A percentile compares a stretch with the other conserved stretches of the same genome.
phyloP scores from a whole-genome alignment of 345 rosid species.

The Jatropha curcas region DNA sequence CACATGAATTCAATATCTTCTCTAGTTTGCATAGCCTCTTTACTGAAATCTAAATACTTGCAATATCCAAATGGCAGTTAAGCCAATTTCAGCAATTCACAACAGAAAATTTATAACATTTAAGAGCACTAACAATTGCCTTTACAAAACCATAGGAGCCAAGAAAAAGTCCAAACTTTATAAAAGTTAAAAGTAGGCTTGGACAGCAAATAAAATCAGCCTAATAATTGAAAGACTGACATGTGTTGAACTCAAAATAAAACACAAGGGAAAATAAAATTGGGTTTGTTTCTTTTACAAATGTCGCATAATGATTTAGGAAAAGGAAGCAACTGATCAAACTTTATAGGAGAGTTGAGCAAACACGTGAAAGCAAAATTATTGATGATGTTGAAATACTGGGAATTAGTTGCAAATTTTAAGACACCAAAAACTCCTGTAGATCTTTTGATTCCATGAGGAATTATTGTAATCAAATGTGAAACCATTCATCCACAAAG shows the following conservation, averaged over 20 bases:
- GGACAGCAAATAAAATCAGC: not conserved
- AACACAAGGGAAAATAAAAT: not conserved
- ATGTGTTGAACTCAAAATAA: not conserved
- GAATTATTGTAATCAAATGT: not conserved
- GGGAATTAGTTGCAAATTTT: not conserved
- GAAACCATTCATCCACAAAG: not conserved
- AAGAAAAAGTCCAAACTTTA: not conserved
- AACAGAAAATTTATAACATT: not conserved
- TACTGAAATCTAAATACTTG: not conserved
- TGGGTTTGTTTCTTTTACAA: not conserved
- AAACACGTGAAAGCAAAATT: not conserved
- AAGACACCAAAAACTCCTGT: not conserved
- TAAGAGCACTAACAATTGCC: too few species aligned
- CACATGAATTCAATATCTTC: not conserved
- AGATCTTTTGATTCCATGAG: not conserved
- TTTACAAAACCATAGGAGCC: not conserved
- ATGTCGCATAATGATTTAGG: not conserved
- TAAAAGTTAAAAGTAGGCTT: not conserved
- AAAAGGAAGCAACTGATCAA: not conserved
- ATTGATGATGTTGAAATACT: not conserved
- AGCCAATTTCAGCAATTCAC: not conserved
- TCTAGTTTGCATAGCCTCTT: slow-evolving; percentile 2
- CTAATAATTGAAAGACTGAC: not conserved
- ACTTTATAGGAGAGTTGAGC: not conserved
- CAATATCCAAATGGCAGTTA: not conserved